phyloP scores from a whole-genome alignment of 306 rosid genomes.

The Vigna hirtella region DNA sequence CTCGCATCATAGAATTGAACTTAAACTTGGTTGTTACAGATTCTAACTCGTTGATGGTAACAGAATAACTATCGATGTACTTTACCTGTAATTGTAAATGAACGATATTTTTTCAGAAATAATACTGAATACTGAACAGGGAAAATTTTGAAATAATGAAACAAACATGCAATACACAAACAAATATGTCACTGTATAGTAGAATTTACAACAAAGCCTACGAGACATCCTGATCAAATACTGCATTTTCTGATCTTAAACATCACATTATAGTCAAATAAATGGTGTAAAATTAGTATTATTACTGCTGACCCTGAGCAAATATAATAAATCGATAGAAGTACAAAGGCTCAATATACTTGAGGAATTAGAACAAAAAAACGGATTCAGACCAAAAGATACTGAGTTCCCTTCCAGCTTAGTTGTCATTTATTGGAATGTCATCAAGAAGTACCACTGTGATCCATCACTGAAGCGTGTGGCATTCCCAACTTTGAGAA shows the following conservation, averaged over 20 bases:
- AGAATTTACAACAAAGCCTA: constrained; percentile 2
- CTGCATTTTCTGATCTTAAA: constrained; percentile 5
- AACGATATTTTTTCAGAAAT: constrained; percentile 22
- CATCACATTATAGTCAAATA: background rate
- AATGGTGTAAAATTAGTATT: constrained; percentile 1
- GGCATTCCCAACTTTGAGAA: background rate
- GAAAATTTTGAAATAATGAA: background rate
- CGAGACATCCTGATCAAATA: background rate
- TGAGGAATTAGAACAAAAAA: background rate
- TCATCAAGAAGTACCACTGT: constrained; percentile 2
- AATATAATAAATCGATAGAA: background rate
- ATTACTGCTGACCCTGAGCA: constrained; percentile 3
- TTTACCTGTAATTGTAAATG: constrained; percentile 65
- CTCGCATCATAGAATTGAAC: constrained; percentile 99
- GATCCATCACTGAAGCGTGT: background rate
- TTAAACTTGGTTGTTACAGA: constrained; percentile 70
- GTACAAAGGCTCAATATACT: background rate
- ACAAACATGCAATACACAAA: constrained; percentile 6
- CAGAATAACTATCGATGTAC: constrained; percentile 77
- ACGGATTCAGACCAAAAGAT: background rate
- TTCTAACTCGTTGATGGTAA: constrained; percentile 77
- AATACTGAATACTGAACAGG: background rate
- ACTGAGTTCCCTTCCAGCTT: background rate
- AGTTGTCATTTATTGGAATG: background rate
- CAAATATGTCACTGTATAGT: constrained; percentile 7